These are phyloP conservation scores for Exophiala alcalophila DNA, from an alignment of 2,329 filamentous ascomycete genomes.

Conservation along the genomic window DNA sequence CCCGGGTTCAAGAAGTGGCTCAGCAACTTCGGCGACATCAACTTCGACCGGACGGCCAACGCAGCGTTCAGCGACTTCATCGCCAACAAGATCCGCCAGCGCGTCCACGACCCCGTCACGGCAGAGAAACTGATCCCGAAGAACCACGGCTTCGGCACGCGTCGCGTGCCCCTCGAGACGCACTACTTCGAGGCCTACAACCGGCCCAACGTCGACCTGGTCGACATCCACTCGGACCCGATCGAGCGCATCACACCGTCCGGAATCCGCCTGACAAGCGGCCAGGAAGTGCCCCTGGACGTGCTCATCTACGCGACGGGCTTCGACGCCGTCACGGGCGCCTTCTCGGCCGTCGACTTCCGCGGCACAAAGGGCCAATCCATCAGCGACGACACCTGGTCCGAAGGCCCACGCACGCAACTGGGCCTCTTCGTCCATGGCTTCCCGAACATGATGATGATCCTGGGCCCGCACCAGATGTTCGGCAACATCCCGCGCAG, in stretches of 20 bases:
- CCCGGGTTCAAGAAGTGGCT: slow-evolving; percentile 57
- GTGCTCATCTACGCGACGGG: slow-evolving; percentile 41
- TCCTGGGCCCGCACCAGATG: slow-evolving; percentile 56
- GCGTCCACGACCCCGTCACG: slow-evolving; percentile 51
- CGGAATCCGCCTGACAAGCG: slow-evolving; percentile 28
- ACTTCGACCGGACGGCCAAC: slow-evolving; percentile 50
- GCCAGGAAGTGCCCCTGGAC: slow-evolving; percentile 2
- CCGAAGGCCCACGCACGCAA: slow-evolving; percentile 36
- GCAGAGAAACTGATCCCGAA: slow-evolving; percentile 54
- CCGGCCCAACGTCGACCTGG: slow-evolving; percentile 45
- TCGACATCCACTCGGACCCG: slow-evolving; percentile 42
- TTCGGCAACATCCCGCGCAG: slow-evolving; percentile 55
- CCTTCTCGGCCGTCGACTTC: slow-evolving; percentile 40
- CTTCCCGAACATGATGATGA: slow-evolving; percentile 50
- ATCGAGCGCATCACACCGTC: slow-evolving; percentile 38
- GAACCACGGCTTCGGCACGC: slow-evolving; percentile 55
- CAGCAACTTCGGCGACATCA: slow-evolving; percentile 49
- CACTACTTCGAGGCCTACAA: slow-evolving; percentile 52
- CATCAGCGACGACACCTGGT: slow-evolving; percentile 38
- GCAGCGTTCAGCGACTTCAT: slow-evolving; percentile 54
- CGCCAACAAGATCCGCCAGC: slow-evolving; percentile 49
- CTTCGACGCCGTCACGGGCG: slow-evolving; percentile 36
- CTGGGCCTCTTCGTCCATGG: slow-evolving; percentile 40
- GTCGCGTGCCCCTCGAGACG: slow-evolving; percentile 49
- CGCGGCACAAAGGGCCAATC: slow-evolving; percentile 36